Evolutionary conservation across 192 early-diverging fungal species (phyloP).

Genomic region (Coemansia sp.): DNA sequence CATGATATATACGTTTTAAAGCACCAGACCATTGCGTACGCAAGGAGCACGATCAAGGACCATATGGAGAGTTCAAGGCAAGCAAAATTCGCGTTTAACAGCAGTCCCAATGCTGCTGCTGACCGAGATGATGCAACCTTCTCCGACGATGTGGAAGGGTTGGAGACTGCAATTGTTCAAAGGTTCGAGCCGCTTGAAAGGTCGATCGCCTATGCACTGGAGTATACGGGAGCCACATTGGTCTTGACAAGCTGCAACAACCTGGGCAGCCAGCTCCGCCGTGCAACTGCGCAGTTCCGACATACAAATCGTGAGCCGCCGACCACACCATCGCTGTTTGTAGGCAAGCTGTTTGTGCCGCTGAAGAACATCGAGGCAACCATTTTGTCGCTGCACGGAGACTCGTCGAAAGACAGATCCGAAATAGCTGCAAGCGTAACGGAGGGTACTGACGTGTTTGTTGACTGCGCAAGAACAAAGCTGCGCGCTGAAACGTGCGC

Average conservation of each 20-base stretch:
- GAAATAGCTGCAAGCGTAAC: neutral
- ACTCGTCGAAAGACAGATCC: neutral
- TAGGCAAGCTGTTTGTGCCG: conserved; percentile 19
- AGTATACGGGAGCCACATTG: conserved; percentile 10
- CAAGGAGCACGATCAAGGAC: neutral
- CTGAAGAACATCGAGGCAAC: conserved; percentile 15
- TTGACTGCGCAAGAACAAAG: neutral
- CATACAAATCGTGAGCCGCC: conserved; percentile 43
- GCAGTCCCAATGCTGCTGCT: neutral
- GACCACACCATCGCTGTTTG: conserved; percentile 23
- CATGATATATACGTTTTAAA: conserved; percentile 21
- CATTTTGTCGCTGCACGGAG: neutral
- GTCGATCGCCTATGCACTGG: conserved; percentile 1
- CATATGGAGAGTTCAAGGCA: neutral
- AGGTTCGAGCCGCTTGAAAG: conserved; percentile 16
- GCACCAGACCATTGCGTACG: conserved; percentile 3
- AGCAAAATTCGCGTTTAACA: neutral
- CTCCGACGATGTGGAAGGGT: neutral
- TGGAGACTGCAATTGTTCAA: conserved; percentile 11
- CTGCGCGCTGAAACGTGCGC: conserved; percentile 17
- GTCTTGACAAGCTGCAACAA: conserved; percentile 19
- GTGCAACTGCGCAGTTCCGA: conserved; percentile 46
- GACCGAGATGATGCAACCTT: neutral
- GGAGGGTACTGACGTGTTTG: neutral
- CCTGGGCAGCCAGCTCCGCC: conserved; percentile 41